These are phyloP conservation scores for Lepiota brunneoincarnata DNA, from an alignment of 768 basidiomycete species.

Conservation along the genomic window DNA sequence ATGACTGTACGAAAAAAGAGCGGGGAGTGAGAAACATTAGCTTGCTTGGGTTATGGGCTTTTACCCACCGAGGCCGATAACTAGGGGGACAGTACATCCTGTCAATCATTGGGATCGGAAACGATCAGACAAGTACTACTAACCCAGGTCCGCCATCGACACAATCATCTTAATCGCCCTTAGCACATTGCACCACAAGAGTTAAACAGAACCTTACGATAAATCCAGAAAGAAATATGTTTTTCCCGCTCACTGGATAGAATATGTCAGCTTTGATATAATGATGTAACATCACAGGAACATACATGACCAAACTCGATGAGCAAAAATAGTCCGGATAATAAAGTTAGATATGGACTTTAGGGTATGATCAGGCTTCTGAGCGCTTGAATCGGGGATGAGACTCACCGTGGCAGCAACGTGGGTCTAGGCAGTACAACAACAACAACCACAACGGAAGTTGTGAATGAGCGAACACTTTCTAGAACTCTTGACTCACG, in stretches of 20 bases:
- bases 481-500: slow-evolving; percentile 28
- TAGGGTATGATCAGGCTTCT: not conserved
- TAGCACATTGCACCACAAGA: not conserved
- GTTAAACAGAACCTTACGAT: slow-evolving; percentile 36
- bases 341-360: slow-evolving; percentile 50
- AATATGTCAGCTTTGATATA: not conserved
- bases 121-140: not conserved
- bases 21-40: not conserved
- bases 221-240: slow-evolving; percentile 36
- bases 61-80: not conserved
- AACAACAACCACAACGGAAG: not conserved
- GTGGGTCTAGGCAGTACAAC: slow-evolving; percentile 37
- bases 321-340: slow-evolving; percentile 50
- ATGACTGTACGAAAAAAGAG: not conserved
- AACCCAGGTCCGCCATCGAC: slow-evolving; percentile 43
- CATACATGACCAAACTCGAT: slow-evolving; percentile 49
- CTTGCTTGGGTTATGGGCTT: not conserved
- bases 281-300: slow-evolving; percentile 3
- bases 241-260: slow-evolving; percentile 42
- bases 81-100: not conserved
- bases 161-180: slow-evolving; percentile 23
- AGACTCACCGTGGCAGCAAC: slow-evolving; percentile 48
- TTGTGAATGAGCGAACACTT: not conserved
- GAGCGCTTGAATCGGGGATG: not conserved
- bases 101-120: not conserved